A percentile compares a stretch with the other conserved stretches of the same genome.
phyloP scores from a whole-genome alignment of 2,329 filamentous ascomycete genomes.

The Teratosphaeria pseudoeucalypti region DNA sequence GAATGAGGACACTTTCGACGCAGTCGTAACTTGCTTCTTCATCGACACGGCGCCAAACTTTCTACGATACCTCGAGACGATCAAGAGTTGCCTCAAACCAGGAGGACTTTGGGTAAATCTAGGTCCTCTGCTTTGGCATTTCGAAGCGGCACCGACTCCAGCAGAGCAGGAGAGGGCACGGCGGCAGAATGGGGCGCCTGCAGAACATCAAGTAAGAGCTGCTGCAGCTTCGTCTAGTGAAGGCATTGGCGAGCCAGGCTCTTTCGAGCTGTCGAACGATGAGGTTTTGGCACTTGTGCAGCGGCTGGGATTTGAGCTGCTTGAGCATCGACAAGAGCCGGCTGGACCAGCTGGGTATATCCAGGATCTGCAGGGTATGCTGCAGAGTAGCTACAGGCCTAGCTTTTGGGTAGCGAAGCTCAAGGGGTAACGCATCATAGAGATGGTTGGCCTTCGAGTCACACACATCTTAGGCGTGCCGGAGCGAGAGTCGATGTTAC shows the following conservation, averaged over 20 bases:
- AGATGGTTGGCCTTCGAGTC: background rate
- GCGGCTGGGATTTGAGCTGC: conserved; percentile 63
- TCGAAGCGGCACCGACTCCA: conserved; percentile 57
- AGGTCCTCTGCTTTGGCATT: conserved; percentile 91
- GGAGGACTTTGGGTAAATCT: conserved; percentile 82
- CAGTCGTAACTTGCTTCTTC: conserved; percentile 86
- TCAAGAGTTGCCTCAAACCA: conserved; percentile 62
- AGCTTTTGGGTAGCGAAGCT: conserved; percentile 66
- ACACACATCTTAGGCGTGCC: too few species aligned
- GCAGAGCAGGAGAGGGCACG: conserved; percentile 37
- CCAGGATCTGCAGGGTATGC: conserved; percentile 72
- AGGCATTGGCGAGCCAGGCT: conserved; percentile 72
- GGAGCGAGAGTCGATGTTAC: too few species aligned
- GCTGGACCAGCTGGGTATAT: conserved; percentile 72
- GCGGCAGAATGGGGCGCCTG: background rate
- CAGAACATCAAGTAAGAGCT: background rate
- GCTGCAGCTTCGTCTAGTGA: conserved; percentile 1
- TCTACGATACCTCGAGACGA: conserved; percentile 78
- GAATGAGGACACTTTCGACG: conserved; percentile 58
- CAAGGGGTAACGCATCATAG: background rate
- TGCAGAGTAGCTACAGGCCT: conserved; percentile 70
- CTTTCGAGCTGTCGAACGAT: conserved; percentile 79
- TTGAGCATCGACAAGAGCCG: conserved; percentile 37
- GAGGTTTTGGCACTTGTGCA: conserved; percentile 71
- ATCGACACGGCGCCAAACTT: conserved; percentile 93